These are phyloP conservation scores for Phialophora verrucosa DNA, from an alignment of 2,329 filamentous ascomycete species.

Conservation along the genomic window DNA sequence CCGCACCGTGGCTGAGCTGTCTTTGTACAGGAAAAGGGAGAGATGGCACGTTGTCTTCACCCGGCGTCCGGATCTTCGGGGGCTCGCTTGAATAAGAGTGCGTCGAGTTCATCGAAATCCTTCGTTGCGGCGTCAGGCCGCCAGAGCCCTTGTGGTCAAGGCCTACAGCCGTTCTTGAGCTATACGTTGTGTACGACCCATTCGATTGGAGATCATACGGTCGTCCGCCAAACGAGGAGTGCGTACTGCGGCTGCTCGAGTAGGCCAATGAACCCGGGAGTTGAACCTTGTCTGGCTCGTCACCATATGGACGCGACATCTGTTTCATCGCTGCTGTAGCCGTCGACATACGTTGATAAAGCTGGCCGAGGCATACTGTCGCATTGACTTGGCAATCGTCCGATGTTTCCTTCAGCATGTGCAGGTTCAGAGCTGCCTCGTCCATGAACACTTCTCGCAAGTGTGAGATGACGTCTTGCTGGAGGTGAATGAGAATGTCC, in stretches of 20 bases:
- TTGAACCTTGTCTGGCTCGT: conserved; percentile 19
- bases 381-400: conserved; percentile 45
- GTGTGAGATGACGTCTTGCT: conserved; percentile 45
- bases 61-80: conserved; percentile 22
- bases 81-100: conserved; percentile 28
- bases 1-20: conserved; percentile 18
- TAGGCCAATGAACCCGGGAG: conserved; percentile 23
- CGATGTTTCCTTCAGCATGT: conserved; percentile 44
- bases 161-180: conserved; percentile 26
- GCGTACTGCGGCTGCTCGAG: conserved; percentile 34
- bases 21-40: conserved; percentile 18
- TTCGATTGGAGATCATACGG: conserved; percentile 26
- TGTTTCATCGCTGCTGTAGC: conserved; percentile 34
- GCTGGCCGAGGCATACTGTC: conserved; percentile 44
- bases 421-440: conserved; percentile 42
- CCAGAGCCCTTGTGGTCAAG: conserved; percentile 25
- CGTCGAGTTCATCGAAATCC: conserved; percentile 36
- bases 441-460: conserved; percentile 44
- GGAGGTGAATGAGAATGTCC: conserved; percentile 47
- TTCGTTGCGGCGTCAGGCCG: conserved; percentile 24
- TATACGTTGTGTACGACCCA: conserved; percentile 30
- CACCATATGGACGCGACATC: conserved; percentile 23
- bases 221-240: conserved; percentile 28
- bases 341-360: conserved; percentile 44
- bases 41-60: conserved; percentile 27